Evolutionary conservation across 2,329 filamentous ascomycete species (phyloP), one percentile per base, ranked within the genome.

Genomic region (Nannizziopsis barbatae): DNA sequence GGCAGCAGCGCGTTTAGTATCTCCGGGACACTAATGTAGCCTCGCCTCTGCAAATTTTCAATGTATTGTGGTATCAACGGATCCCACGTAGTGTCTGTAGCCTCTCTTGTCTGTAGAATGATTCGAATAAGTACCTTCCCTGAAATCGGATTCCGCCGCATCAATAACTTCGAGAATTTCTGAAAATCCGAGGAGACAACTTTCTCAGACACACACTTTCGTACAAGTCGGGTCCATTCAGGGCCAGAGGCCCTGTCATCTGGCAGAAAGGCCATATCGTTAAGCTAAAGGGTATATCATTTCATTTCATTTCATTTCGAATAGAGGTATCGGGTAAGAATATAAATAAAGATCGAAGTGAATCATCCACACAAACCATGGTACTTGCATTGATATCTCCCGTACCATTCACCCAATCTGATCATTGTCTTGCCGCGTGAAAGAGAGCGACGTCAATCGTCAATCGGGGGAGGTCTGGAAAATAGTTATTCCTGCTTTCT

Each of bases 21-120:
- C 14, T 61, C 57, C 0, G 65, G 59, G n/a, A 60, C 55, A 45
- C 61, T 64, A 9, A 66, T 56, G 36, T 56, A 53, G 1, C 61
- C 62, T 41, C 59, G 52, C 49, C 61, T 65, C 49, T 62, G 64
- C 11, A 69, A 52, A 31, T 59, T 58, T 49, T 69, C 65, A 32
- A 67, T 59, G 55, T 69, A 70, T 11, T 65, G 55, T 8, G 67
- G 67, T 48, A 69, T 56, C 31, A 69, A 53, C n/a, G 67, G 67
- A 50, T 70, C 67, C 65, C 66, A 69, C 38, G 61, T 58, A 45
- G 66, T 55, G 32, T 55, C 57, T 5, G 63, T 61, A 17, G 57
- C 53, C 5, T 58, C 53, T 33, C 62, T 63, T n/a, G 60, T 58
- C 33, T 63, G 60, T 2, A 69, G 53, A 32, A 70, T 52, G 5